A percentile compares a stretch with the other conserved stretches of the same genome.
phyloP scores from a whole-genome alignment of 2,329 filamentous ascomycete species.

The Nannizzia gypsea region DNA sequence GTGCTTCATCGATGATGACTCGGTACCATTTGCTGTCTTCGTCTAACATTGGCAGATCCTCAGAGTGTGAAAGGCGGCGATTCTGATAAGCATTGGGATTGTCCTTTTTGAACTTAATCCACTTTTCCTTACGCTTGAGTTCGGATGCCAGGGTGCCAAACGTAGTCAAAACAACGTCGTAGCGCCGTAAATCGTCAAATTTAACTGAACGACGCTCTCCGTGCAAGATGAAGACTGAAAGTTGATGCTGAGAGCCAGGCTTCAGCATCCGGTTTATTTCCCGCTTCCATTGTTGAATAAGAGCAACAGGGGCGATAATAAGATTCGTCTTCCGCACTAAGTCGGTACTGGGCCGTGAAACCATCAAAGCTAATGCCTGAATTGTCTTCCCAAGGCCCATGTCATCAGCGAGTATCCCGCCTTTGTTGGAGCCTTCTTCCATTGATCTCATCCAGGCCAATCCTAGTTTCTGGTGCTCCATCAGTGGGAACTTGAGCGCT shows the following conservation, averaged over 20 bases:
- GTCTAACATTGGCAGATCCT: constrained; percentile 49
- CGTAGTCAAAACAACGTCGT: constrained; percentile 68
- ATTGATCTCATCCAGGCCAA: constrained; percentile 64
- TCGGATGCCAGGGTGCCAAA: constrained; percentile 62
- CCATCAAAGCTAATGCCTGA: constrained; percentile 66
- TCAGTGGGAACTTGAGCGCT: constrained; percentile 55
- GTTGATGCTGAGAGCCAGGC: constrained; percentile 34
- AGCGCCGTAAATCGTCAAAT: constrained; percentile 51
- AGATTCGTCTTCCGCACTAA: constrained; percentile 59
- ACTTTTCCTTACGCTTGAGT: constrained; percentile 47
- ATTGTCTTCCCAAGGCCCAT: constrained; percentile 83
- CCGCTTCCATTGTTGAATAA: constrained; percentile 73
- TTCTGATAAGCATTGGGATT: constrained; percentile 29
- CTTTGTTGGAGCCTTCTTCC: constrained; percentile 59
- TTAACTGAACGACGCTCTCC: constrained; percentile 44
- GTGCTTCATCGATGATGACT: constrained; percentile 67
- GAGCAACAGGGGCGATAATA: constrained; percentile 66
- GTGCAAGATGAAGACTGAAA: constrained; percentile 61
- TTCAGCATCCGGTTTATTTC: constrained; percentile 65
- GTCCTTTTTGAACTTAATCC: constrained; percentile 40
- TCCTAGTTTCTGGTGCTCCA: constrained; percentile 71
- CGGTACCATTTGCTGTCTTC: constrained; percentile 51
- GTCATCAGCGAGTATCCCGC: constrained; percentile 65
- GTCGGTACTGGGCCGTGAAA: constrained; percentile 52
- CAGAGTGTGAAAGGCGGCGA: constrained; percentile 21